Base-by-base conservation (phyloP, 2,329 filamentous ascomycete genomes). In the Xylariaceae sp. region DNA sequence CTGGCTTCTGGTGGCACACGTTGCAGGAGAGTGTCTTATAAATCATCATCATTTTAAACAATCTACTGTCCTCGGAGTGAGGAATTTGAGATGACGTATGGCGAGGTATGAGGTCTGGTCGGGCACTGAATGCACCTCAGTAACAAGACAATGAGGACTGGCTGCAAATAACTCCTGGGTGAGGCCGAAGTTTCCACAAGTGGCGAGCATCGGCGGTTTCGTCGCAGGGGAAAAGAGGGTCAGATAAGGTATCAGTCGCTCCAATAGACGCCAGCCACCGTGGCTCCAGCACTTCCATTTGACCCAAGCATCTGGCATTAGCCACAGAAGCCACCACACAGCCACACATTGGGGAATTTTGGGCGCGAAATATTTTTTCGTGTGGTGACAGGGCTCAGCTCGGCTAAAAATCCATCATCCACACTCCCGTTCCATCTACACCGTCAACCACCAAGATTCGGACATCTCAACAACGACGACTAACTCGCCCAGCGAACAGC, bases 381-480 rank as follows among this genome's bases (percentile, higher is more conserved):
- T 48, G 51, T 52, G 52, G 48, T 50, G 53, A 48, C 54, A 53
- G 51, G 51, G 55, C 55, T 57, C 53, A 49, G 48, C 55, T 58
- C 55, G 49, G 52, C 49, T 50, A 52, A 48, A 41, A 51, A 49
- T 49, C 38, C 43, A 44, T 43, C 43, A 50, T 48, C 47, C 45
- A 46, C 43, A 44, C 30, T 41, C 33, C 34, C 46, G 36, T 24
- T 50, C 47, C 43, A 45, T 38, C 49, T 45, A 42, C 44, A 49
- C 49, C 50, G 38, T 52, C 50, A 54, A 55, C 41, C 42, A 48
- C 24, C 39, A 39, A 54, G 51, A 51, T 53, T 56, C 52, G 52
- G 52, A 52, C 50, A 55, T 53, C 55, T 56, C 51, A 59, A 64
- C 55, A 64, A 67, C 64, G 67, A 71, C 68, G 63, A 57, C 51